phyloP scores from a whole-genome alignment of 345 rosid genomes.

The Sonneratia caseolaris region DNA sequence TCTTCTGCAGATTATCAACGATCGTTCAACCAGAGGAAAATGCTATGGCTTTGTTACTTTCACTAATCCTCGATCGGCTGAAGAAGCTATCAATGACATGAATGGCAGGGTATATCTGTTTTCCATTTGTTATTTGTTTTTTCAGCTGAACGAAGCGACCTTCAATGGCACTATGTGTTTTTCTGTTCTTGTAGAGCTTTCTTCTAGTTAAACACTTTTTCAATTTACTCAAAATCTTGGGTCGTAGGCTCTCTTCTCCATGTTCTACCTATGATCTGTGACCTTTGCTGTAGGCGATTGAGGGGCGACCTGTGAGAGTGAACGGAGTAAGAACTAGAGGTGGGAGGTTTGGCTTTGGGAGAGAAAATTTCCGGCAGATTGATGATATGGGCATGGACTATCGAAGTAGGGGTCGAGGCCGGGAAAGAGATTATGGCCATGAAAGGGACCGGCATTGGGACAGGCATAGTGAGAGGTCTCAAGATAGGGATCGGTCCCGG shows the following conservation, averaged over 20 bases:
- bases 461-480: conserved; percentile 37
- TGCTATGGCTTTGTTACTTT: conserved; percentile 84
- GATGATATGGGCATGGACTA: conserved; percentile 16
- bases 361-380: conserved; percentile 28
- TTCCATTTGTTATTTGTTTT: too few species aligned
- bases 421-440: conserved; percentile 42
- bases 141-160: too few species aligned
- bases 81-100: conserved; percentile 78
- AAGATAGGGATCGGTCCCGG: conserved; percentile 48
- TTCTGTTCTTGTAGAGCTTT: neutral
- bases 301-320: conserved; percentile 68
- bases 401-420: conserved; percentile 33
- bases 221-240: neutral
- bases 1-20: conserved; percentile 57
- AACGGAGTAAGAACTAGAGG: conserved; percentile 67
- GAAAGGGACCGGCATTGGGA: conserved; percentile 34
- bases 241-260: neutral
- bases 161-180: neutral
- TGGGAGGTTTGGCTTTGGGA: conserved; percentile 40
- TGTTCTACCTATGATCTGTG: conserved; percentile 9
- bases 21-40: conserved; percentile 58
- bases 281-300: conserved; percentile 43
- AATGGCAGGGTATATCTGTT: conserved; percentile 59
- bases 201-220: neutral
- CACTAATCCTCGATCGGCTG: conserved; percentile 61